Evolutionary conservation across 1,284 basidiomycete genomes (phyloP).

Genomic region (Sutorius eximius): DNA sequence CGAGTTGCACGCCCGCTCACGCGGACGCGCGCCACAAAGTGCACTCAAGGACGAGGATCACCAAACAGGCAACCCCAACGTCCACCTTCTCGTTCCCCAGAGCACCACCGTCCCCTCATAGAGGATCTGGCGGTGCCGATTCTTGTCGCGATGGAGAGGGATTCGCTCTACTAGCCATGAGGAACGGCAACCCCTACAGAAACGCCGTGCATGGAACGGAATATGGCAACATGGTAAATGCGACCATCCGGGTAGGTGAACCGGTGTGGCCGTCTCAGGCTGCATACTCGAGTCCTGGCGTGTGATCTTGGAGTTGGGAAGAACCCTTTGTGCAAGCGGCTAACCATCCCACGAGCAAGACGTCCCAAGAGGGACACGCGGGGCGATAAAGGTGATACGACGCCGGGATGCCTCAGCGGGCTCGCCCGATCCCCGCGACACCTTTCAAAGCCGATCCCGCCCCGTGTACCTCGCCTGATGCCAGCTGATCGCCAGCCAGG

Average conservation of each 20-base stretch:
- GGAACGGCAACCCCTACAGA: fast-evolving
- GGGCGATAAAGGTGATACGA: constrained; percentile 14
- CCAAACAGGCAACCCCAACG: background rate
- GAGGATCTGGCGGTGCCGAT: too few species aligned
- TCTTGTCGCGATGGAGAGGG: background rate
- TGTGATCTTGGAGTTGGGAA: fast-evolving
- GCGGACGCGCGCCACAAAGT: constrained; percentile 25
- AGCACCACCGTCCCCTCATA: background rate
- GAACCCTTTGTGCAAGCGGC: fast-evolving
- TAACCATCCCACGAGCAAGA: constrained; percentile 11
- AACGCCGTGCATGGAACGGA: background rate
- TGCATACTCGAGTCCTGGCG: fast-evolving
- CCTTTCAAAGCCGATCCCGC: constrained; percentile 23
- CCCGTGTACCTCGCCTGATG: constrained; percentile 26
- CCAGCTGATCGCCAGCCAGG: constrained; percentile 5
- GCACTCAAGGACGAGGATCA: constrained; percentile 28
- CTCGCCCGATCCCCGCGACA: constrained; percentile 33
- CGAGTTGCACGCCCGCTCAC: constrained; percentile 30
- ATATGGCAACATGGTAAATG: too few species aligned
- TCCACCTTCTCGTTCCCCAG: constrained; percentile 22
- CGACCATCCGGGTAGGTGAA: too few species aligned
- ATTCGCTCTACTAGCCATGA: too few species aligned
- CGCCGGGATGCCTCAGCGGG: background rate
- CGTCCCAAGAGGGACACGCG: constrained; percentile 18
- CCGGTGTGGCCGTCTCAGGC: background rate